phyloP scores from a whole-genome alignment of 2,329 filamentous ascomycete species.

The Fragosphaeria purpurea region DNA sequence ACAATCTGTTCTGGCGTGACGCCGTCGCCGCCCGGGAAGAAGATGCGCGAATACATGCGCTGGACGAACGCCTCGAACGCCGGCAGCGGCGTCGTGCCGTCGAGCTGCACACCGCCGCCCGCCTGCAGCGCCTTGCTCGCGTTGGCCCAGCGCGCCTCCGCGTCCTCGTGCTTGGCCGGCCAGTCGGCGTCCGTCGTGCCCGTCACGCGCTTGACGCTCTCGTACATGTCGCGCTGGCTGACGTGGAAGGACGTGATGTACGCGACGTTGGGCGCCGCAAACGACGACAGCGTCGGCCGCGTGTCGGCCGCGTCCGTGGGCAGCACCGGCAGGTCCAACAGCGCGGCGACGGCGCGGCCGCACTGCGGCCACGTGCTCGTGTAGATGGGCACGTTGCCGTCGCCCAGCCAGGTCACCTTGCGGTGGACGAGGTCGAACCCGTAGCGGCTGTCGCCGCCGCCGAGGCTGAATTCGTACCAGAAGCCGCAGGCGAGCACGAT shows the following conservation, averaged over 20 bases:
- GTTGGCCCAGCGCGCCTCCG: constrained; percentile 36
- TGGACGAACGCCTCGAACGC: constrained; percentile 31
- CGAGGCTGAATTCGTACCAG: constrained; percentile 44
- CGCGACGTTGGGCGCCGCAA: constrained; percentile 18
- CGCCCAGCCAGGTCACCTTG: constrained; percentile 34
- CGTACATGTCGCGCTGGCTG: constrained; percentile 56
- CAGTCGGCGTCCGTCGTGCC: constrained; percentile 50
- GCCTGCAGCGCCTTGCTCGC: constrained; percentile 31
- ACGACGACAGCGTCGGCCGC: constrained; percentile 8
- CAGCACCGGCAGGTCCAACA: constrained; percentile 32
- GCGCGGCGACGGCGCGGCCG: constrained; percentile 24
- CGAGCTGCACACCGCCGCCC: constrained; percentile 5
- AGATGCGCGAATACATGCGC: constrained; percentile 46
- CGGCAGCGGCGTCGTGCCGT: constrained; percentile 26
- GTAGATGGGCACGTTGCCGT: constrained; percentile 46
- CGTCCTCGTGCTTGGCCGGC: constrained; percentile 40
- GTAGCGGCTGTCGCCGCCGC: constrained; percentile 14
- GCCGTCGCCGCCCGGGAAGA: constrained; percentile 37
- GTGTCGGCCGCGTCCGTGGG: constrained; percentile 1
- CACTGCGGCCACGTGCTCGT: constrained; percentile 50
- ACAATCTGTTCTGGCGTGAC: constrained; percentile 26
- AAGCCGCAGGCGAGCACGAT: constrained; percentile 32
- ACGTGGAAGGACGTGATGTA: constrained; percentile 47
- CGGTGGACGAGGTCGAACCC: constrained; percentile 18
- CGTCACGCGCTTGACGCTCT: constrained; percentile 47